Evolutionary conservation across 2,329 filamentous ascomycete species (phyloP).

Genomic region (Samsoniella hepiali): DNA sequence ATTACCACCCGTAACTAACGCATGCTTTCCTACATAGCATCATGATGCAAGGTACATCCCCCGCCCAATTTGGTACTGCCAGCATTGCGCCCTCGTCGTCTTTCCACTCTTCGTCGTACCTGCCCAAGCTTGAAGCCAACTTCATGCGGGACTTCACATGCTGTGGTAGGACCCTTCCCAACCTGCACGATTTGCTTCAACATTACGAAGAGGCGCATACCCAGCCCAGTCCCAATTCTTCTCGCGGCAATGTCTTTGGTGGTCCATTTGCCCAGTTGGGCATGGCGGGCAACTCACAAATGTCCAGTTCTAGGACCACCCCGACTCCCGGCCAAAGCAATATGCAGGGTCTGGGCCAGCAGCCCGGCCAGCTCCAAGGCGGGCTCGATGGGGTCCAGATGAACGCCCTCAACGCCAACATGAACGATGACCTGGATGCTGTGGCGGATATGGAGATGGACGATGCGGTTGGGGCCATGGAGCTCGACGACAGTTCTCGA

Average conservation of each 20-base stretch:
- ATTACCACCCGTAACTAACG: conserved; percentile 24
- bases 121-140: conserved; percentile 92
- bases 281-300: conserved; percentile 31
- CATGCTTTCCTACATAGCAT: conserved; percentile 57
- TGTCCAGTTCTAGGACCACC: conserved; percentile 33
- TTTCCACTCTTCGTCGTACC: conserved; percentile 92
- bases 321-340: conserved; percentile 31
- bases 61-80: conserved; percentile 56
- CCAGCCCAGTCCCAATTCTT: conserved; percentile 52
- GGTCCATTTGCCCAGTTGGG: conserved; percentile 38
- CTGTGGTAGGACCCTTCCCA: conserved; percentile 84
- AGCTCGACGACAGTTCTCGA: conserved; percentile 59
- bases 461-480: conserved; percentile 67
- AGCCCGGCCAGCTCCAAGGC: conserved; percentile 25
- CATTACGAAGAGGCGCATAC: conserved; percentile 97
- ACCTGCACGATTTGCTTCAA: conserved; percentile 89
- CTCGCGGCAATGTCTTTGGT: conserved; percentile 40
- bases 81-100: conserved; percentile 75
- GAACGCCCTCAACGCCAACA: conserved; percentile 37
- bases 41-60: conserved; percentile 95
- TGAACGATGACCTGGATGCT: conserved; percentile 69
- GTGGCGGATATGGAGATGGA: conserved; percentile 98
- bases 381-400: conserved; percentile 35
- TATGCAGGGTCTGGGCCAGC: conserved; percentile 30
- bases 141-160: conserved; percentile 98